Percentiles rank a stretch among this genome's conserved stretches.
Conservation (phyloP, 495 filamentous ascomycete genomes). For the Trichoderma orchidacearum region DNA sequence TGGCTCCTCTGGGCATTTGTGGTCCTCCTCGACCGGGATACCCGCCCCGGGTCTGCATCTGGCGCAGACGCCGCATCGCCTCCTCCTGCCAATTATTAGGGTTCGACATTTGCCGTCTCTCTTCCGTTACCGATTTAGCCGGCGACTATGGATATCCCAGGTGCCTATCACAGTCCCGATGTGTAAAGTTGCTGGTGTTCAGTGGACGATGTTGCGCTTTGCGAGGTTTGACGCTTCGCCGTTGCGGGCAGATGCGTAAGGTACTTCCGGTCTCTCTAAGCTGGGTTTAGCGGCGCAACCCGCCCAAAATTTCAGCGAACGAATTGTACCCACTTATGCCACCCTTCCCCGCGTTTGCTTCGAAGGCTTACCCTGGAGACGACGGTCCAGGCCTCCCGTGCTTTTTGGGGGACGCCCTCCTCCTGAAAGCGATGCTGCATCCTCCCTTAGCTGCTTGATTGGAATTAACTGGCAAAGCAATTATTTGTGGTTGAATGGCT, state of each 20-base stretch:
- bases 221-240: no score
- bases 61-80: constrained; percentile 3
- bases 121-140: neutral
- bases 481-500: no score
- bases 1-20: constrained; percentile 11
- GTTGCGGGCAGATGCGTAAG: no score
- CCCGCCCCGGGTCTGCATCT: constrained; percentile 6
- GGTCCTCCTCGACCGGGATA: constrained; percentile 23
- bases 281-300: neutral
- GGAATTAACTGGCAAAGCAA: no score
- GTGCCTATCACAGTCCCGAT: neutral
- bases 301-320: neutral
- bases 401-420: no score
- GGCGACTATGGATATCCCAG: neutral
- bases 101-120: neutral
- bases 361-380: neutral
- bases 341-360: neutral
- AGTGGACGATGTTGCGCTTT: neutral
- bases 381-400: no score
- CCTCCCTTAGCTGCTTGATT: no score
- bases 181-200: neutral
- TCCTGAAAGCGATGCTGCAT: no score
- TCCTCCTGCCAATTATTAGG: constrained; percentile 2
- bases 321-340: neutral
- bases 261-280: neutral